Conservation (phyloP, 2,329 filamentous ascomycete species). For the Alternaria incomplexa region DNA sequence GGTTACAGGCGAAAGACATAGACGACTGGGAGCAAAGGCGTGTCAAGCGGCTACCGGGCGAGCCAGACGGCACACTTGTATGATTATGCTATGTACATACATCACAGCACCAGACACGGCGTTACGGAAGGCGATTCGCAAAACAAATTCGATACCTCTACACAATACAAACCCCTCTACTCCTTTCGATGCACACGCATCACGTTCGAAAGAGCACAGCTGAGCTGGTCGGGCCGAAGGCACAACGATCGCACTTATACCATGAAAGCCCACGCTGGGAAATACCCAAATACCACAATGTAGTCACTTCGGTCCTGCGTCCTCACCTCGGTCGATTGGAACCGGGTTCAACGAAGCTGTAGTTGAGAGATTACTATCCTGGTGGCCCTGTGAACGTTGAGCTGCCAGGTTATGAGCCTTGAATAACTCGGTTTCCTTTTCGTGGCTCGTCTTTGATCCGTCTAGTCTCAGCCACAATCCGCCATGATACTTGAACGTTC, state of each 20-base stretch:
- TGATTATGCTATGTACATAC: slow-evolving; percentile 7
- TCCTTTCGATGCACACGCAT: not conserved
- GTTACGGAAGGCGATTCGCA: not conserved
- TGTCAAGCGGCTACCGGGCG: slow-evolving; percentile 86
- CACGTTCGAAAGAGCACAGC: too few relatives aligned
- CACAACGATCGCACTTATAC: not conserved
- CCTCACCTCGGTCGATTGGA: too few relatives aligned
- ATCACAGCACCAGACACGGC: slow-evolving; percentile 3
- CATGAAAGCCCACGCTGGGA: not conserved
- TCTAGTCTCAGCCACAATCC: too few relatives aligned
- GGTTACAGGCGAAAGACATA: slow-evolving; percentile 84
- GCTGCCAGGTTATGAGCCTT: too few relatives aligned
- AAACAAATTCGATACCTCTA: not conserved
- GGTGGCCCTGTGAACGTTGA: too few relatives aligned
- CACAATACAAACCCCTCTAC: not conserved
- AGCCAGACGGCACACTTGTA: slow-evolving; percentile 79
- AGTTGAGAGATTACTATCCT: too few relatives aligned
- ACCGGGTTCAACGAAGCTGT: too few relatives aligned
- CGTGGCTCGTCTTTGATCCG: too few relatives aligned
- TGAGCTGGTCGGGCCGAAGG: too few relatives aligned
- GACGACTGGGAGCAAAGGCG: slow-evolving; percentile 98
- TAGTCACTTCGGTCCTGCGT: not conserved
- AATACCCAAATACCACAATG: too few relatives aligned
- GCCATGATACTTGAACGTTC: too few relatives aligned
- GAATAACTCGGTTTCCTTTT: too few relatives aligned